Evolutionary conservation across 2,329 filamentous ascomycete genomes (phyloP).

Genomic region (Davidsoniella australis): DNA sequence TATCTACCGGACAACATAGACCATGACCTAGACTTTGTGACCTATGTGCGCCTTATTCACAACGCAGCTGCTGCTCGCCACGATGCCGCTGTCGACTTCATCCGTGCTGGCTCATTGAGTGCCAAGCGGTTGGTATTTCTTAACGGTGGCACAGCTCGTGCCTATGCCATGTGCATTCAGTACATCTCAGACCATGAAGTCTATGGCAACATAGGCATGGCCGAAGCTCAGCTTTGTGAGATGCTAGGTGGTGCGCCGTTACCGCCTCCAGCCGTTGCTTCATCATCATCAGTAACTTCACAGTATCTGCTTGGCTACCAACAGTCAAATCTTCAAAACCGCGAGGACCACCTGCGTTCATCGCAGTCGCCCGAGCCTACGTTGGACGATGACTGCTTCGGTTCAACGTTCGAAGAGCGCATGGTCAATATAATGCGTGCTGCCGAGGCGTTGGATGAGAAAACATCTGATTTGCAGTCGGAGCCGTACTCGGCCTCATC

Average conservation of each 20-base stretch:
- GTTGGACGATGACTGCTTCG: constrained; percentile 11
- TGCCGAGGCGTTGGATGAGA: constrained; percentile 38
- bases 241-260: constrained; percentile 2
- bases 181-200: constrained; percentile 28
- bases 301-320: background rate
- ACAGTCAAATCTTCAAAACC: background rate
- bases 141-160: constrained; percentile 39
- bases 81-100: constrained; percentile 32
- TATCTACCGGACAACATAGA: constrained; percentile 24
- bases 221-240: constrained; percentile 8
- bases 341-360: background rate
- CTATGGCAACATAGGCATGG: background rate
- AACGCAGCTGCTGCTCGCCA: constrained; percentile 30
- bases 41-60: constrained; percentile 32
- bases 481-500: constrained; percentile 27
- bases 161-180: constrained; percentile 35
- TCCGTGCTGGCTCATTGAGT: constrained; percentile 27
- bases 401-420: constrained; percentile 24
- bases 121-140: constrained; percentile 41
- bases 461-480: constrained; percentile 37
- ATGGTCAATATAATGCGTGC: constrained; percentile 39
- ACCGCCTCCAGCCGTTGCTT: constrained; percentile 3
- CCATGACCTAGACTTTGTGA: constrained; percentile 18
- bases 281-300: constrained; percentile 3
- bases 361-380: constrained; percentile 5